Evolutionary conservation across 805 yeast genomes (phyloP).

Genomic region (Wickerhamomyces sydowiorum): DNA sequence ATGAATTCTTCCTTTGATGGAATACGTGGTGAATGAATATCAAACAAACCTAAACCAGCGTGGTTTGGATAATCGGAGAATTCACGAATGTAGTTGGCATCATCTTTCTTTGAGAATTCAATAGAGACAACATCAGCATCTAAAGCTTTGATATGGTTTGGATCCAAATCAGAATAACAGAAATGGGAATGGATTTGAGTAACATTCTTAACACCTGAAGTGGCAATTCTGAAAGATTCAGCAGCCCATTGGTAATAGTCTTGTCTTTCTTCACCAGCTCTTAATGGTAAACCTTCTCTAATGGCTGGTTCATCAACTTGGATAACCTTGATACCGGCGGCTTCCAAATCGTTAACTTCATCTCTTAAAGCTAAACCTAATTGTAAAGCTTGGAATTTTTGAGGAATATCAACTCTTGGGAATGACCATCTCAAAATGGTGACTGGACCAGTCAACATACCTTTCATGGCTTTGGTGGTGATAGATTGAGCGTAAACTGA

Average conservation of each 20-base stretch:
- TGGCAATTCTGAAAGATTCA: constrained; percentile 98
- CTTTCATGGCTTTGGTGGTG: constrained; percentile 95
- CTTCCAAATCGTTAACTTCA: constrained; percentile 96
- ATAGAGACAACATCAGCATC: constrained; percentile 99
- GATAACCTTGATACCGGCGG: constrained; percentile 95
- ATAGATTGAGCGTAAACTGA: constrained; percentile 98
- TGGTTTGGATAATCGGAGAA: constrained; percentile 99
- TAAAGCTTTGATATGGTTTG: constrained; percentile 98
- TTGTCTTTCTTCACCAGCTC: constrained; percentile 95
- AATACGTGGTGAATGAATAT: constrained; percentile 99
- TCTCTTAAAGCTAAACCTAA: constrained; percentile 97
- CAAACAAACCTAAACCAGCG: constrained; percentile 98
- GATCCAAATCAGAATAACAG: constrained; percentile 99
- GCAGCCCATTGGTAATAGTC: constrained; percentile 99
- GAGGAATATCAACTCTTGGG: constrained; percentile 98
- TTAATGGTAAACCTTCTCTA: constrained; percentile 99
- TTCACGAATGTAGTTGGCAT: constrained; percentile 96
- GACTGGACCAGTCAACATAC: constrained; percentile 99
- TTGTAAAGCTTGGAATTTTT: constrained; percentile 92
- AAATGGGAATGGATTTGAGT: constrained; percentile 99
- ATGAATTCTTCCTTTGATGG: constrained; percentile 97
- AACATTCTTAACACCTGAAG: constrained; percentile 91
- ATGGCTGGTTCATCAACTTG: constrained; percentile 99
- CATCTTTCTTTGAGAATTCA: constrained; percentile 99
- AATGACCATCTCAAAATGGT: constrained; percentile 99